Evolutionary conservation across 345 rosid genomes (phyloP).

Genomic region (Lepidium didymum): DNA sequence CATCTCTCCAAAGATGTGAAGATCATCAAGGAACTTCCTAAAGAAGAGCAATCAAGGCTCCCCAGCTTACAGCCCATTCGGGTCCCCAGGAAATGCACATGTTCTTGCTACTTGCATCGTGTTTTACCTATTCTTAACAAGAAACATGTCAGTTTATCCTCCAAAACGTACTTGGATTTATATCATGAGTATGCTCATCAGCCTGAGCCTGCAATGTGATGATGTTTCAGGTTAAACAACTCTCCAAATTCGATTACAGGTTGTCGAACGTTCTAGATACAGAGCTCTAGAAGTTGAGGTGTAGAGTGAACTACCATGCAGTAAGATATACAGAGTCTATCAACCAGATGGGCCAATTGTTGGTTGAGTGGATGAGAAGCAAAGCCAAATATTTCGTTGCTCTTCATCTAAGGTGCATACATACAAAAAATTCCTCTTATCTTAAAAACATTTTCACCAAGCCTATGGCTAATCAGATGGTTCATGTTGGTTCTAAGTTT

Average conservation of each 20-base stretch:
- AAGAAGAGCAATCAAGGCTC: constrained; percentile 39
- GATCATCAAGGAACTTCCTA: constrained; percentile 66
- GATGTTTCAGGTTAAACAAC: constrained; percentile 63
- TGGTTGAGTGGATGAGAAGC: constrained; percentile 39
- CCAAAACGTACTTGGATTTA: background rate
- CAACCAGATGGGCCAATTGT: constrained; percentile 49
- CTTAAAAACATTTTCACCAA: background rate
- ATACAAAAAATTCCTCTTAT: background rate
- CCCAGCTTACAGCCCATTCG: constrained; percentile 51
- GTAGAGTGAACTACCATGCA: constrained; percentile 90
- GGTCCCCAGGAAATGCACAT: constrained; percentile 81
- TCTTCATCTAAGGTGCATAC: constrained; percentile 73
- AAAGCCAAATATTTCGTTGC: constrained; percentile 49
- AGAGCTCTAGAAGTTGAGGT: constrained; percentile 83
- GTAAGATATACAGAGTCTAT: constrained; percentile 62
- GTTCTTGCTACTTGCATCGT: background rate
- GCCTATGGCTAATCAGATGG: background rate
- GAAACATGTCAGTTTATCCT: constrained; percentile 23
- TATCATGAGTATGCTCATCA: background rate
- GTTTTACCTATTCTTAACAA: constrained; percentile 29
- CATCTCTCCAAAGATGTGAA: constrained; percentile 56
- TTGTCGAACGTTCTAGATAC: constrained; percentile 59
- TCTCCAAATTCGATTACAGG: constrained; percentile 89
- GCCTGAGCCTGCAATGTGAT: background rate
- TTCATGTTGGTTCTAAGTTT: constrained; percentile 41